Conservation (phyloP, 2,329 filamentous ascomycete species). For the Arthrobotrys musiformis region DNA sequence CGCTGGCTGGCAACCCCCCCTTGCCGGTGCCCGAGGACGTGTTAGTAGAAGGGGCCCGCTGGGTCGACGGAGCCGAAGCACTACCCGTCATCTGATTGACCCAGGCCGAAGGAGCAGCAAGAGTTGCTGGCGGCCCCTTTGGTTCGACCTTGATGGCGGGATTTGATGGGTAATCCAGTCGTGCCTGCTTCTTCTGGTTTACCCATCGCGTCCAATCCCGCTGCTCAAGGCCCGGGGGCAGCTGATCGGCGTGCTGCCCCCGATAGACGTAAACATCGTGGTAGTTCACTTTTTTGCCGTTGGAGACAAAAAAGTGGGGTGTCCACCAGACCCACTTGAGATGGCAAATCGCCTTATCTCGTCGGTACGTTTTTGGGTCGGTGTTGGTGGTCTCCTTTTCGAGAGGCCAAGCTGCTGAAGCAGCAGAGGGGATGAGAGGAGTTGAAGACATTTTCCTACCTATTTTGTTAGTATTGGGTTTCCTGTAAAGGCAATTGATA, state of each 20-base stretch:
- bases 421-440: background rate
- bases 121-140: constrained; percentile 18
- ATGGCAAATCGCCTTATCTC: constrained; percentile 13
- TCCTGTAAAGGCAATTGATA: background rate
- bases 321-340: constrained; percentile 44
- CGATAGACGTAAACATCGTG: constrained; percentile 33
- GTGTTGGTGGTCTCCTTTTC: constrained; percentile 42
- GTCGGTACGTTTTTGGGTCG: constrained; percentile 1
- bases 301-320: constrained; percentile 28
- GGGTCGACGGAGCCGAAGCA: background rate
- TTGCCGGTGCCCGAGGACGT: constrained; percentile 13
- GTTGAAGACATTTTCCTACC: background rate
- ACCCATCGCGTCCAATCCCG: constrained; percentile 20
- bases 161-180: background rate
- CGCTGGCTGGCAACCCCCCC: constrained; percentile 19
- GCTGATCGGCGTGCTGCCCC: background rate
- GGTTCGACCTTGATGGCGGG: background rate
- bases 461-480: background rate
- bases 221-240: constrained; percentile 4
- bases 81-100: background rate
- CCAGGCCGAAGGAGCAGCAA: constrained; percentile 15
- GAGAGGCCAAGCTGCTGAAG: constrained; percentile 21
- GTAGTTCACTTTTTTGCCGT: constrained; percentile 35
- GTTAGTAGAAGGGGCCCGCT: constrained; percentile 27
- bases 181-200: constrained; percentile 4